Evolutionary conservation across 805 yeast species (phyloP).

Genomic region (Kluyveromyces dobzhanskii): DNA sequence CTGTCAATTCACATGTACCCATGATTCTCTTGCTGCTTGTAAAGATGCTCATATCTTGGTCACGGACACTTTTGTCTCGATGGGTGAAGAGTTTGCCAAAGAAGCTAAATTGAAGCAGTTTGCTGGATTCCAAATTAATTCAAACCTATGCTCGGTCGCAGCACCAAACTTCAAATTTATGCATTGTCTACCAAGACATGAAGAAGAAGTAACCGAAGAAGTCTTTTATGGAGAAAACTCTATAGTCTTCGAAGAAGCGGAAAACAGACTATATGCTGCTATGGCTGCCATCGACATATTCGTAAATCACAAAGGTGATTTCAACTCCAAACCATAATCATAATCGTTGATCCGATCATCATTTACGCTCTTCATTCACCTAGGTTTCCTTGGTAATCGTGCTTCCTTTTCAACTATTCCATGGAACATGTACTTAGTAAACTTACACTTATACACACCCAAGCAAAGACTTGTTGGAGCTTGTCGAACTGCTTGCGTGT

Average conservation of each 20-base stretch:
- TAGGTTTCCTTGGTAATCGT: too few relatives aligned
- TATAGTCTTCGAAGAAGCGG: constrained; percentile 91
- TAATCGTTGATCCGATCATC: too few relatives aligned
- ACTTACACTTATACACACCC: too few relatives aligned
- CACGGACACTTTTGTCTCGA: constrained; percentile 95
- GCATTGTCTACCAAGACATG: constrained; percentile 97
- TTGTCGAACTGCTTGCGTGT: too few relatives aligned
- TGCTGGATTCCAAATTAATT: constrained; percentile 76
- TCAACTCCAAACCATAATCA: constrained; percentile 14
- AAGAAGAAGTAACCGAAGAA: constrained; percentile 89
- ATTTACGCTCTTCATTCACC: too few relatives aligned
- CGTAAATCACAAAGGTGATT: constrained; percentile 74
- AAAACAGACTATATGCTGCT: constrained; percentile 92
- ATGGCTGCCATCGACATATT: constrained; percentile 88
- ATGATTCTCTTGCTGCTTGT: constrained; percentile 72
- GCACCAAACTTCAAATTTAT: constrained; percentile 80
- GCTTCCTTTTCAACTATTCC: too few relatives aligned
- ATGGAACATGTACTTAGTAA: too few relatives aligned
- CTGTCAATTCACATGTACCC: constrained; percentile 46
- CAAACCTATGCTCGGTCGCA: constrained; percentile 50
- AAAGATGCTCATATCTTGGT: constrained; percentile 72
- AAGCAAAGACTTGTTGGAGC: too few relatives aligned
- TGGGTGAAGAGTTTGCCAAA: constrained; percentile 92
- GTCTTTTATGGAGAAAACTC: constrained; percentile 81
- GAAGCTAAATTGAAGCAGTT: constrained; percentile 67